These are phyloP conservation scores for Yamadazyma kanchanaburiensis DNA, from an alignment of 1,139 yeast species.

Conservation along the genomic window DNA sequence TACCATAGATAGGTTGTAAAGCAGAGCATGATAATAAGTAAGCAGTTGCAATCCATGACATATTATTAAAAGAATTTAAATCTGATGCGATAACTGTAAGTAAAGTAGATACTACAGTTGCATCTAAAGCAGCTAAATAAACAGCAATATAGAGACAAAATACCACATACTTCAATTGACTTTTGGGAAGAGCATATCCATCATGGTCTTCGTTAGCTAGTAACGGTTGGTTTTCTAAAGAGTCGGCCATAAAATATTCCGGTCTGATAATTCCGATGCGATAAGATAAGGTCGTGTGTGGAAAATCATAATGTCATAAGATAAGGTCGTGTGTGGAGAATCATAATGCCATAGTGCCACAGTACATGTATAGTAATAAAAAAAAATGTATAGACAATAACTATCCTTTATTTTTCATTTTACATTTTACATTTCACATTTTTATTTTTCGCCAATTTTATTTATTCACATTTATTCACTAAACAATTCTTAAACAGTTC, in stretches of 20 bases:
- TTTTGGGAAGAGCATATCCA: constrained; percentile 28
- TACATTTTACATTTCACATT: too few relatives aligned
- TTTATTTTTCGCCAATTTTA: too few relatives aligned
- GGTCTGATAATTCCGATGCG: too few relatives aligned
- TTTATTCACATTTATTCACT: not conserved
- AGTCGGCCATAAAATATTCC: too few relatives aligned
- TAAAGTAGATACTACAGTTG: constrained; percentile 39
- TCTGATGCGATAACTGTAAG: constrained; percentile 39
- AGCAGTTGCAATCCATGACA: constrained; percentile 44
- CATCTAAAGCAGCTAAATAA: constrained; percentile 35
- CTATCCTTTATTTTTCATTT: too few relatives aligned
- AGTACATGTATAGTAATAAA: too few relatives aligned
- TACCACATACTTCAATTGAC: constrained; percentile 26
- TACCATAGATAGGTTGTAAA: constrained; percentile 71
- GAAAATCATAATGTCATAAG: too few relatives aligned
- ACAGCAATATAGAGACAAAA: constrained; percentile 13
- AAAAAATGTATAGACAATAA: too few relatives aligned
- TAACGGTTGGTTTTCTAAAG: too few relatives aligned
- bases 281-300: too few relatives aligned
- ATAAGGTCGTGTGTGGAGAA: too few relatives aligned
- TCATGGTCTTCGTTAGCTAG: constrained; percentile 7
- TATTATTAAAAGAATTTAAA: constrained; percentile 29
- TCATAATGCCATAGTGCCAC: too few relatives aligned
- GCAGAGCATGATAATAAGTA: constrained; percentile 37
- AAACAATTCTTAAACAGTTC: constrained; percentile 3